phyloP scores from a whole-genome alignment of 371 early-diverging fungal genomes.

The Syncephalis plumigaleata region DNA sequence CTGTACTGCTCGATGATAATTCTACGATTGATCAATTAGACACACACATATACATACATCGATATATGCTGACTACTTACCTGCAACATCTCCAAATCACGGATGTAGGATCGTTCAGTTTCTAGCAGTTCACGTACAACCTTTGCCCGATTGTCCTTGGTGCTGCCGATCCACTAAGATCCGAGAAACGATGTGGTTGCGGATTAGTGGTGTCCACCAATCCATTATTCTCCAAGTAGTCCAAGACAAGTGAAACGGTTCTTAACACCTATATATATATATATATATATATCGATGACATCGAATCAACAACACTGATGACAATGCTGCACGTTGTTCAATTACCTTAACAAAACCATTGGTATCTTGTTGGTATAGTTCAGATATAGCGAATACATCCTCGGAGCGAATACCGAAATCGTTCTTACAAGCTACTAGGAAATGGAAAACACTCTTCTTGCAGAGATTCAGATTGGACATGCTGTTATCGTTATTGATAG shows the following conservation, averaged over 20 bases:
- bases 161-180: conserved; percentile 17
- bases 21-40: no score
- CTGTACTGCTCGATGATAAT: no score
- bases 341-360: conserved; percentile 87
- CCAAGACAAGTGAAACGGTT: conserved; percentile 48
- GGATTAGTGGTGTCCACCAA: conserved; percentile 24
- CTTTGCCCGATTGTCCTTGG: conserved; percentile 68
- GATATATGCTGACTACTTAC: conserved; percentile 7
- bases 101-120: conserved; percentile 88
- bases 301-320: no score
- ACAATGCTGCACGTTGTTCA: no score
- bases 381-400: conserved; percentile 71
- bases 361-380: conserved; percentile 86
- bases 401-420: conserved; percentile 51
- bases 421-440: conserved; percentile 50
- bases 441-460: conserved; percentile 69
- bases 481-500: conserved; percentile 30
- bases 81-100: conserved; percentile 75
- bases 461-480: conserved; percentile 51
- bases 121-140: conserved; percentile 78
- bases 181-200: conserved; percentile 29
- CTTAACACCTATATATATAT: conserved; percentile 27
- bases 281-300: no score
- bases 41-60: no score
- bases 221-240: conserved; percentile 46